Percentiles rank a stretch among this genome's conserved stretches.
Evolutionary conservation across 2,329 filamentous ascomycete genomes (phyloP).

Genomic region (Claviceps pusilla): DNA sequence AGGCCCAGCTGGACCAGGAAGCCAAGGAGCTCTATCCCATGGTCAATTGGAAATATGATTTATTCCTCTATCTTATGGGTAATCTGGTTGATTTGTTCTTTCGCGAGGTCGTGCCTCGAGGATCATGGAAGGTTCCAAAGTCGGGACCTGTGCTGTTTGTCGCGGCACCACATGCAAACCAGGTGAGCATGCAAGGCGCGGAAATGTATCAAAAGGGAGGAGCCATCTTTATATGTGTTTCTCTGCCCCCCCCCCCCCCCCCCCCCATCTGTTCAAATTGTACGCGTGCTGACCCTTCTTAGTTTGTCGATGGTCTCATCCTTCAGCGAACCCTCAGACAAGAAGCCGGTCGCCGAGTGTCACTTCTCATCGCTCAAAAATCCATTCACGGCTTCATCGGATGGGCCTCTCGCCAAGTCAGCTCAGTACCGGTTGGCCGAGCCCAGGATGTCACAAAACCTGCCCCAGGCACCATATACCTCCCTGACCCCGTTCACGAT

Average conservation of each 20-base stretch:
- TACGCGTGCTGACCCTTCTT: slow-evolving; percentile 1
- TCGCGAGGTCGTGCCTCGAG: slow-evolving; percentile 86
- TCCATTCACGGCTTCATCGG: slow-evolving; percentile 92
- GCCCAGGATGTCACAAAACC: slow-evolving; percentile 79
- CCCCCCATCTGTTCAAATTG: too few species aligned
- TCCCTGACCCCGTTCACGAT: slow-evolving; percentile 75
- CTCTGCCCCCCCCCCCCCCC: too few species aligned
- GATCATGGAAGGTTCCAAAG: slow-evolving; percentile 86
- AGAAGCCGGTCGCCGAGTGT: slow-evolving; percentile 77
- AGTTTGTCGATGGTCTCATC: slow-evolving; percentile 93
- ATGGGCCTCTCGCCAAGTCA: slow-evolving; percentile 67
- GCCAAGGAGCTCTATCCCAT: slow-evolving; percentile 49
- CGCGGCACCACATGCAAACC: slow-evolving; percentile 91
- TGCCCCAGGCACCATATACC: slow-evolving; percentile 65
- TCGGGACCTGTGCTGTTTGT: slow-evolving; percentile 87
- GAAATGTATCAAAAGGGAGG: not conserved
- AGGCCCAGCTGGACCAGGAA: slow-evolving; percentile 21
- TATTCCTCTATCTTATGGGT: slow-evolving; percentile 61
- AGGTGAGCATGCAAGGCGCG: slow-evolving; percentile 35
- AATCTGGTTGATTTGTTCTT: slow-evolving; percentile 94
- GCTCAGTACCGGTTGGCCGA: slow-evolving; percentile 82
- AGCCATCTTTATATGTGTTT: not conserved
- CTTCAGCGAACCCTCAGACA: slow-evolving; percentile 79
- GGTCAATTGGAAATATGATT: slow-evolving; percentile 62
- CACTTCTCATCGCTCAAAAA: slow-evolving; percentile 87